A percentile compares a stretch with the other conserved stretches of the same genome.
Evolutionary conservation across 2,329 filamentous ascomycete genomes (phyloP).

Genomic region (Pseudogymnoascus sp.): DNA sequence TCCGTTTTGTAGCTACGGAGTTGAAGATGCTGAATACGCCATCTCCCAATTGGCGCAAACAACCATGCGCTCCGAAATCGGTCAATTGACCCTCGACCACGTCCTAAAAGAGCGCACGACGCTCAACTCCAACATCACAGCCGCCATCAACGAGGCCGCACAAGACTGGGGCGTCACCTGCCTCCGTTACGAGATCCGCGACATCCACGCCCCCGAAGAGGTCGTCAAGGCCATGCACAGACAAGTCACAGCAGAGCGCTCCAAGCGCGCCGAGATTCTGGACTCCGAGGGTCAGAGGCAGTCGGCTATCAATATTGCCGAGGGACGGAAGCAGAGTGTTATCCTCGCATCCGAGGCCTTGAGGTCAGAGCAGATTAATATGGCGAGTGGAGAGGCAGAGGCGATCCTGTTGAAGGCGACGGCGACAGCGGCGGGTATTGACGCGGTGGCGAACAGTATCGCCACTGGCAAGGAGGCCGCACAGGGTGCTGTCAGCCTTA

Average conservation of each 20-base stretch:
- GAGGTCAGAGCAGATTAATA: slow-evolving; percentile 86
- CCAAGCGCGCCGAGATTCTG: slow-evolving; percentile 94
- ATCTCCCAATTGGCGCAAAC: slow-evolving; percentile 97
- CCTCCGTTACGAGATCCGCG: slow-evolving; percentile 93
- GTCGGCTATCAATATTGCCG: slow-evolving; percentile 96
- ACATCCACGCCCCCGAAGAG: slow-evolving; percentile 90
- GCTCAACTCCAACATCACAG: slow-evolving; percentile 97
- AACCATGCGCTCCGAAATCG: slow-evolving; percentile 98
- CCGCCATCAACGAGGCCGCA: slow-evolving; percentile 95
- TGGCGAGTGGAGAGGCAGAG: slow-evolving; percentile 85
- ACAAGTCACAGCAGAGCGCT: slow-evolving; percentile 93
- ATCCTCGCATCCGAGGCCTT: slow-evolving; percentile 93
- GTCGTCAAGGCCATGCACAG: slow-evolving; percentile 98
- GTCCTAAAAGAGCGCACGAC: slow-evolving; percentile 95
- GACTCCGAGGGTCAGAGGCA: slow-evolving; percentile 96
- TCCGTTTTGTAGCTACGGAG: slow-evolving; percentile 66
- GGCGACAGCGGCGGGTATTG: slow-evolving; percentile 83
- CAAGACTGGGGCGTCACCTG: slow-evolving; percentile 96
- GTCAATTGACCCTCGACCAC: slow-evolving; percentile 91
- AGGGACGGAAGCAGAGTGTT: slow-evolving; percentile 93
- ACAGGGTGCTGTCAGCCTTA: slow-evolving; percentile 76
- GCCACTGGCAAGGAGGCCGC: slow-evolving; percentile 66
- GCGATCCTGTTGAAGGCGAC: slow-evolving; percentile 80
- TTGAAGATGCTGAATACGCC: slow-evolving; percentile 97
- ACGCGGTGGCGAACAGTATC: slow-evolving; percentile 74